Conservation (phyloP, 345 rosid genomes). For the Eucalyptus viminalis region DNA sequence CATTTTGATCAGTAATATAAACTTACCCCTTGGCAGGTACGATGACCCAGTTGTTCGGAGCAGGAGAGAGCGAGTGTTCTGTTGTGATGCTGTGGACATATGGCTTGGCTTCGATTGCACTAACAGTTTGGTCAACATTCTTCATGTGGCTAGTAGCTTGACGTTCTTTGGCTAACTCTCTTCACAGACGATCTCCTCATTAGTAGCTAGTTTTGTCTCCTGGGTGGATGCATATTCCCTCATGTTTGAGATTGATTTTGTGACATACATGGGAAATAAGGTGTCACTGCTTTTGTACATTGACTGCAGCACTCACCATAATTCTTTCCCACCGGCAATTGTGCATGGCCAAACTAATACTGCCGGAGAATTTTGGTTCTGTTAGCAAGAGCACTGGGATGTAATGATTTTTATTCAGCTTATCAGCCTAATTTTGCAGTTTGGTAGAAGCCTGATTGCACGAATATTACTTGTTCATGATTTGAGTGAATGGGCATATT, state of each 20-base stretch:
- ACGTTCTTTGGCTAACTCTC: neutral
- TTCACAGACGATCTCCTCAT: neutral
- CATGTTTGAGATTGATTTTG: neutral
- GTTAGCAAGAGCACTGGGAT: neutral
- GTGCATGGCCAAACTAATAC: neutral
- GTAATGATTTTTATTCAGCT: neutral
- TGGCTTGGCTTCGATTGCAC: conserved; percentile 19
- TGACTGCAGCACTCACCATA: neutral
- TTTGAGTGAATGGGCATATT: neutral
- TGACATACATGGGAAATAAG: neutral
- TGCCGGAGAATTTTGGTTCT: neutral
- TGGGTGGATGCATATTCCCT: neutral
- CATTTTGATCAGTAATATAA: neutral
- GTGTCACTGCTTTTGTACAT: neutral
- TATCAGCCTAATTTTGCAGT: neutral
- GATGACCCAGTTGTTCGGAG: conserved; percentile 24
- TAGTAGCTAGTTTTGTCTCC: neutral
- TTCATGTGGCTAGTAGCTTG: conserved; percentile 22
- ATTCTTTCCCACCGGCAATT: neutral
- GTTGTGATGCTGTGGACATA: conserved; percentile 30
- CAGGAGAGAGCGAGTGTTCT: conserved; percentile 31
- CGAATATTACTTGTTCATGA: neutral
- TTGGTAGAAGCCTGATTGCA: neutral
- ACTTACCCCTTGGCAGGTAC: conserved; percentile 10
- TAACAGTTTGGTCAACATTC: conserved; percentile 33